Base-by-base conservation (phyloP, 106 monocot genomes). In the Cymbidium sinense region DNA sequence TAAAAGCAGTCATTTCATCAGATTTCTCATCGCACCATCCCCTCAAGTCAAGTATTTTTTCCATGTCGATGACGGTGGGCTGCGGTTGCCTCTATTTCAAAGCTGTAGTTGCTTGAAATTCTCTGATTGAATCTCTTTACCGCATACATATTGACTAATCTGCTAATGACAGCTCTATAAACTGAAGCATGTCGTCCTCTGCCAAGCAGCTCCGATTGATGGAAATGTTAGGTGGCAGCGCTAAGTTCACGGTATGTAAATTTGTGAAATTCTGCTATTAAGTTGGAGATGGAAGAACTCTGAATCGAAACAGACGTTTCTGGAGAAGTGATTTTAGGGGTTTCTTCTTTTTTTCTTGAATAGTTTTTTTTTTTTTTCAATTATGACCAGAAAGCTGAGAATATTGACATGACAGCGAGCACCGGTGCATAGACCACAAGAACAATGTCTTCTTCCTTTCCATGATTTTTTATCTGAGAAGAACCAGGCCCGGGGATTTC, bases 1-100 rank as follows among this genome's bases (percentile, higher is more conserved):
- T 0, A 95, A 86, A 1, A 95, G 87, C 23, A 96, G 76, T n/a
- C 12, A 88, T 61, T 52, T 96, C 95, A 10, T 75, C 75, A 5
- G 6, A 17, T 54, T 89, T 91, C 29, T 93, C 93, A 4, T 80
- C 72, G 33, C 96, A 96, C 91, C 96, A 93, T 0, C 93, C 93
- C 55, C 86, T 81, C 17, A 96, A 86, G 83, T 85, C 91, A 23
- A 96, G 89, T 10, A 96, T n/a, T 73, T 35, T 93, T 96, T 81
- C 86, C 86, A 79, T 96, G 96, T 30, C 89, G 78, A 30, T 91
- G 55, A 39, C 86, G 36, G 4, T 84, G 89, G 18, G 91, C 91
- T 7, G 83, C 80, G 30, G 88, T 15, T 13, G 5, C 33, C 13
- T 67, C 67, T 2, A 67, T 17, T 12, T 67, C 28, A 80, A 91